Conservation (phyloP, 108 stramenopile genomes). For the Fragilaria crotonensis region DNA sequence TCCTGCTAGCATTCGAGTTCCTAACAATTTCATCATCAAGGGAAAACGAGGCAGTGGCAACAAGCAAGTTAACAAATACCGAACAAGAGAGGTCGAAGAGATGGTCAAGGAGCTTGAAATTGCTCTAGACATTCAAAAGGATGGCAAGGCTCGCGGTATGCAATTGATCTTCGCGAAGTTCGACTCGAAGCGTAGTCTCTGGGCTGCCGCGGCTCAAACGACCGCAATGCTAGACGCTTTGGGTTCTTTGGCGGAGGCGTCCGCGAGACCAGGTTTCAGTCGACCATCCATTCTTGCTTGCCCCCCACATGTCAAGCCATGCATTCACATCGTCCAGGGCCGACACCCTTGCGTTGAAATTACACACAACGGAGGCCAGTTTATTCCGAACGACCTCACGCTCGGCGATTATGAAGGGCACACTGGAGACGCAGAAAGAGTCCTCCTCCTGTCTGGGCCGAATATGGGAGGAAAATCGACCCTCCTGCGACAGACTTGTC, state of each 20-base stretch:
- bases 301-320: conserved; percentile 34
- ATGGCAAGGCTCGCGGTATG: conserved; percentile 86
- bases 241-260: conserved; percentile 82
- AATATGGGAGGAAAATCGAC: conserved; percentile 99
- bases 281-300: conserved; percentile 72
- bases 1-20: conserved; percentile 75
- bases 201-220: conserved; percentile 83
- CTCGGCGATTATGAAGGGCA: conserved; percentile 43
- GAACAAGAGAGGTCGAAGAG: conserved; percentile 64
- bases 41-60: conserved; percentile 74
- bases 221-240: conserved; percentile 92
- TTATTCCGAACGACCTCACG: conserved; percentile 92
- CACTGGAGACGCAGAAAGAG: conserved; percentile 23
- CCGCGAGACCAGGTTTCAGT: conserved; percentile 65
- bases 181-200: conserved; percentile 73
- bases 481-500: conserved; percentile 94
- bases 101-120: conserved; percentile 73
- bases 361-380: conserved; percentile 64
- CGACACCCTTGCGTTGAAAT: conserved; percentile 93
- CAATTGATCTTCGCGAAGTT: conserved; percentile 93
- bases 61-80: conserved; percentile 90
- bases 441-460: conserved; percentile 92
- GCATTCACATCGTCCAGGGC: conserved; percentile 75
- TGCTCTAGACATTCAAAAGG: conserved; percentile 73
- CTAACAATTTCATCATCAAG: conserved; percentile 76